phyloP scores from a whole-genome alignment of 306 rosid genomes.

The Cucumis cinereus region DNA sequence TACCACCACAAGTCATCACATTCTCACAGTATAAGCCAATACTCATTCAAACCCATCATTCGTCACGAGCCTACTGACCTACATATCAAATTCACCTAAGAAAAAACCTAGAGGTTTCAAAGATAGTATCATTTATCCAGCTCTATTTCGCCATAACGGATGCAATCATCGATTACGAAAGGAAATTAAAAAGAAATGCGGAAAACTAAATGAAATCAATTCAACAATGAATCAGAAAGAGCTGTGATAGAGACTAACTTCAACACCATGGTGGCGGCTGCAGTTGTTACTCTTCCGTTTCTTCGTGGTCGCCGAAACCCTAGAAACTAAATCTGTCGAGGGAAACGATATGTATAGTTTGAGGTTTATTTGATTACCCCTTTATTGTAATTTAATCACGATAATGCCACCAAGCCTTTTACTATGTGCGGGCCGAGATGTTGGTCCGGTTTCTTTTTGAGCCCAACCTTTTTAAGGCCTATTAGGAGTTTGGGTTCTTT shows the following conservation, averaged over 20 bases:
- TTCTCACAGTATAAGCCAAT: background rate
- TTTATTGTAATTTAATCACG: background rate
- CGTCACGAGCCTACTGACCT: background rate
- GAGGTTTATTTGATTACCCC: background rate
- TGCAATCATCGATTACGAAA: background rate
- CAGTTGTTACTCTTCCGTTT: background rate
- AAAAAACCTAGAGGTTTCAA: background rate
- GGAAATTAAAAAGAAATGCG: too few relatives aligned
- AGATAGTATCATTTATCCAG: background rate
- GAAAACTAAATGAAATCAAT: background rate
- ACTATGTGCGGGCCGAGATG: background rate
- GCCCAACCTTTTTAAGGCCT: background rate
- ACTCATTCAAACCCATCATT: background rate
- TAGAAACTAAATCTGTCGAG: background rate
- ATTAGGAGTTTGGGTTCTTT: too few relatives aligned
- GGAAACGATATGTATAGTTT: background rate
- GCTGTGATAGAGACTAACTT: background rate
- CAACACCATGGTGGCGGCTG: conserved; percentile 10
- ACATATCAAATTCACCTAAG: background rate
- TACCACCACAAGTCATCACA: background rate
- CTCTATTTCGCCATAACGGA: background rate
- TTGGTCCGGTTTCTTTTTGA: background rate
- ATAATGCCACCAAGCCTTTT: background rate
- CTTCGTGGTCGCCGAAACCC: conserved; percentile 2
- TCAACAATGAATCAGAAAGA: background rate